A percentile compares a stretch with the other conserved stretches of the same genome.
phyloP scores from a whole-genome alignment of 2,329 filamentous ascomycete species.

The Aspergillus tanneri region DNA sequence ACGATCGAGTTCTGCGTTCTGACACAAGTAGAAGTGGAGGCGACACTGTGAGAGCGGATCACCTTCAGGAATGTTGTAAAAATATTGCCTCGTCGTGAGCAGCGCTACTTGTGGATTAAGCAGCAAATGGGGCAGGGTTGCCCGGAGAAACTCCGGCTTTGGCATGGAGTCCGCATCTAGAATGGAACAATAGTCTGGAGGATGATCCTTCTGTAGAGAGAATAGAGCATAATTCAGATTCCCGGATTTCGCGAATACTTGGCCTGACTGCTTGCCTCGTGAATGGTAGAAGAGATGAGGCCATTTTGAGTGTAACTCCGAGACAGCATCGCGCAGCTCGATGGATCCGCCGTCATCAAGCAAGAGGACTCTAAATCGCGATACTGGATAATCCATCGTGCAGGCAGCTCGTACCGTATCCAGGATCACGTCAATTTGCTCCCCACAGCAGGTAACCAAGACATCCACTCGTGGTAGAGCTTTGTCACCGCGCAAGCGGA shows the following conservation, averaged over 20 bases:
- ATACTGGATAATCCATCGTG: slow-evolving; percentile 54
- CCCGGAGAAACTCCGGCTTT: slow-evolving; percentile 35
- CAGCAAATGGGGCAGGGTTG: slow-evolving; percentile 38
- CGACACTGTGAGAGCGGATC: slow-evolving; percentile 35
- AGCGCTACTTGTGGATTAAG: slow-evolving; percentile 28
- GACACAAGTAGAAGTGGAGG: slow-evolving; percentile 33
- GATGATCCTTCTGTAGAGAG: slow-evolving; percentile 21
- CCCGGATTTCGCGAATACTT: slow-evolving; percentile 38
- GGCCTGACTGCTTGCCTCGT: slow-evolving; percentile 43
- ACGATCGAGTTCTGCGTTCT: slow-evolving; percentile 33
- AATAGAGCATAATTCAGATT: slow-evolving; percentile 39
- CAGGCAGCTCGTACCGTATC: slow-evolving; percentile 59
- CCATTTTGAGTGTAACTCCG: slow-evolving; percentile 41
- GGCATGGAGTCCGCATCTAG: slow-evolving; percentile 42
- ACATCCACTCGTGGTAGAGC: slow-evolving; percentile 56
- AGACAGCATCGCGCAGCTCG: slow-evolving; percentile 42
- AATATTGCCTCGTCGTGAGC: slow-evolving; percentile 36
- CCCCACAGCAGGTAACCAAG: slow-evolving; percentile 59
- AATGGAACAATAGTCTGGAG: slow-evolving; percentile 33
- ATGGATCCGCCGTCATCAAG: slow-evolving; percentile 56
- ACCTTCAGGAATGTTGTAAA: slow-evolving; percentile 33
- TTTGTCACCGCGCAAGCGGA: slow-evolving; percentile 34
- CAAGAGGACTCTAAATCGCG: slow-evolving; percentile 55
- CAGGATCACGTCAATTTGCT: slow-evolving; percentile 56
- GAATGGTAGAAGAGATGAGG: slow-evolving; percentile 56